Evolutionary conservation across 129 eudicot species (phyloP).

Genomic region (Artemisia tridentata): DNA sequence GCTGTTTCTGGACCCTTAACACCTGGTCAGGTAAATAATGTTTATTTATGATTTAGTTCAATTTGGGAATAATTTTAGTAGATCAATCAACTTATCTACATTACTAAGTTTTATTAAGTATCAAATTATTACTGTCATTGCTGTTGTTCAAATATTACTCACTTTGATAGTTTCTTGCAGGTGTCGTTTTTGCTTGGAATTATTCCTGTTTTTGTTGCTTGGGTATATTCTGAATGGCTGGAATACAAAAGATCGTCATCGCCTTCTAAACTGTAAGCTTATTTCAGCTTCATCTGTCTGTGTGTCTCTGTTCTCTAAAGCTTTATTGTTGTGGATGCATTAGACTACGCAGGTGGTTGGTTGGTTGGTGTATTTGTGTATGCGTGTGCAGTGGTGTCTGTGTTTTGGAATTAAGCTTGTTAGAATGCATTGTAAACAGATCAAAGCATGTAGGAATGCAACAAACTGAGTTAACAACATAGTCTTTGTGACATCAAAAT

Average conservation of each 20-base stretch:
- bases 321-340: no score
- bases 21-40: slow-evolving; percentile 63
- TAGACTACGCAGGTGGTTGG: background rate
- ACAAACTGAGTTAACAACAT: background rate
- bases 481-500: background rate
- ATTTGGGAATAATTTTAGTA: no score
- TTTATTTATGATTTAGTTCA: no score
- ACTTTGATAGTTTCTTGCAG: slow-evolving; percentile 31
- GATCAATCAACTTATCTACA: background rate
- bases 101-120: no score
- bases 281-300: background rate
- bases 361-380: slow-evolving; percentile 6
- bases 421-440: background rate
- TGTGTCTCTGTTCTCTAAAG: background rate
- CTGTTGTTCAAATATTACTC: no score
- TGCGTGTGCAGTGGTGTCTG: slow-evolving; percentile 5
- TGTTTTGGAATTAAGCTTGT: slow-evolving; percentile 8
- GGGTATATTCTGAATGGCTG: slow-evolving; percentile 89
- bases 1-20: slow-evolving; percentile 76
- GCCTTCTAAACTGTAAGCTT: slow-evolving; percentile 71
- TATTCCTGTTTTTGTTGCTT: slow-evolving; percentile 74
- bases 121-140: no score
- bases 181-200: slow-evolving; percentile 89
- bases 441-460: slow-evolving; percentile 10
- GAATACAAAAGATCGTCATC: slow-evolving; percentile 71